Percentiles rank a stretch among this genome's conserved stretches.
phyloP scores from a whole-genome alignment of 73 alveolate species.

The Paramecium sexaurelia region DNA sequence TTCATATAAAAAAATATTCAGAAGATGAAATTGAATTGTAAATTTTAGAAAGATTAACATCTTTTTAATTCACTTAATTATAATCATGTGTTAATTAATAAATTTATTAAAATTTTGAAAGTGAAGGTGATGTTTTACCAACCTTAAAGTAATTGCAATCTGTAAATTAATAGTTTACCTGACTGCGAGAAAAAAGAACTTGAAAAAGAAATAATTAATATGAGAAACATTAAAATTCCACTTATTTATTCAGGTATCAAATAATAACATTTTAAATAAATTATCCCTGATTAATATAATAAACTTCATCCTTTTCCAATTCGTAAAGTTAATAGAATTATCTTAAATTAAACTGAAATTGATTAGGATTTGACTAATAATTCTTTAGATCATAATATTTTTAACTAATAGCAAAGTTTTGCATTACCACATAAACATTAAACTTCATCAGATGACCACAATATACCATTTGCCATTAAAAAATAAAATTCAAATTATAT shows the following conservation, averaged over 20 bases:
- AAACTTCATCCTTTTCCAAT: neutral
- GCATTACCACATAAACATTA: neutral
- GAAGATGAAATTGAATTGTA: neutral
- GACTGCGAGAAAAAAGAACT: neutral
- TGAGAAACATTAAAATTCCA: neutral
- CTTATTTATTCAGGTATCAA: neutral
- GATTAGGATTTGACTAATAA: neutral
- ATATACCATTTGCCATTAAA: neutral
- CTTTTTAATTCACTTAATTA: neutral
- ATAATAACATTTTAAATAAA: neutral
- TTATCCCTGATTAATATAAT: neutral
- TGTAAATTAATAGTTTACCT: neutral
- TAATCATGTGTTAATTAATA: neutral
- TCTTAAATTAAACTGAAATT: neutral
- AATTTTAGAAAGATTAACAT: conserved; percentile 2
- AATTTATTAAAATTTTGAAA: neutral
- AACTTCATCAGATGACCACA: neutral
- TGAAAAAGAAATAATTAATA: neutral
- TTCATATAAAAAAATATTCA: neutral
- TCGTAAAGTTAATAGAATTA: neutral
- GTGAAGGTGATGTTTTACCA: conserved; percentile 9
- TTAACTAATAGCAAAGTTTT: neutral
- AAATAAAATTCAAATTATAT: neutral
- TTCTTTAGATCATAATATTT: neutral
- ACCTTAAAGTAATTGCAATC: neutral